Percentiles rank a stretch among this genome's conserved stretches.
Evolutionary conservation across 2,329 filamentous ascomycete genomes (phyloP).

Genomic region (Aspergillus quadrilineatus): DNA sequence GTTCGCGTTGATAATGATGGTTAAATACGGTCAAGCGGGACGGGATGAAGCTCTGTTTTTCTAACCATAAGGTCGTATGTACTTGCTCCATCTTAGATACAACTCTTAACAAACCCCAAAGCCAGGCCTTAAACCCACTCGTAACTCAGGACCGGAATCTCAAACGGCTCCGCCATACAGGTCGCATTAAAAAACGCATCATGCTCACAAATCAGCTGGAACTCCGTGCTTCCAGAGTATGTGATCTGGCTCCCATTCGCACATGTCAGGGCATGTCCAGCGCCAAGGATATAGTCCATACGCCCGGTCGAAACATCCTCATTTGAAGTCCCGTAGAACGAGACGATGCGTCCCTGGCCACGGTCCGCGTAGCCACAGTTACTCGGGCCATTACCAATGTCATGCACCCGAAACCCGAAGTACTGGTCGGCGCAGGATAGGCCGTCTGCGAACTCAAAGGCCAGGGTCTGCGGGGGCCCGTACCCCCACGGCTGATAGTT

Average conservation of each 20-base stretch:
- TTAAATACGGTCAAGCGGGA: too few species aligned
- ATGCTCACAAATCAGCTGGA: slow-evolving; percentile 24
- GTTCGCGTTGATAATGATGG: too few species aligned
- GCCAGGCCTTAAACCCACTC: slow-evolving; percentile 20
- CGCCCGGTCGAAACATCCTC: slow-evolving; percentile 17
- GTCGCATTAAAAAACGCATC: slow-evolving; percentile 30
- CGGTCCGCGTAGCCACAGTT: slow-evolving; percentile 32
- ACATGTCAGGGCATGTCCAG: slow-evolving; percentile 28
- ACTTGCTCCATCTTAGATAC: too few species aligned
- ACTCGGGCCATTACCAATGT: slow-evolving; percentile 27
- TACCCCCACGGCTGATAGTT: slow-evolving; percentile 34
- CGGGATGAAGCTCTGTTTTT: too few species aligned
- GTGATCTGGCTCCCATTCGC: slow-evolving; percentile 29
- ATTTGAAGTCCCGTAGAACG: slow-evolving; percentile 30
- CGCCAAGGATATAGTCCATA: slow-evolving; percentile 28
- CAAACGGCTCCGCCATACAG: slow-evolving; percentile 27
- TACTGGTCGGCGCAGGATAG: slow-evolving; percentile 29
- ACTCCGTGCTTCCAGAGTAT: slow-evolving; percentile 27
- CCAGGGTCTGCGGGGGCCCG: slow-evolving; percentile 26
- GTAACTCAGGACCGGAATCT: slow-evolving; percentile 27
- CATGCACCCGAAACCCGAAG: slow-evolving; percentile 31
- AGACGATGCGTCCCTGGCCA: slow-evolving; percentile 24
- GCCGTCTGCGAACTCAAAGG: slow-evolving; percentile 27
- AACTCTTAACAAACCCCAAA: not conserved
- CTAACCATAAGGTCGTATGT: too few species aligned